Base-by-base conservation (phyloP, 2,329 filamentous ascomycete species). In the Cordyceps tenuipes region DNA sequence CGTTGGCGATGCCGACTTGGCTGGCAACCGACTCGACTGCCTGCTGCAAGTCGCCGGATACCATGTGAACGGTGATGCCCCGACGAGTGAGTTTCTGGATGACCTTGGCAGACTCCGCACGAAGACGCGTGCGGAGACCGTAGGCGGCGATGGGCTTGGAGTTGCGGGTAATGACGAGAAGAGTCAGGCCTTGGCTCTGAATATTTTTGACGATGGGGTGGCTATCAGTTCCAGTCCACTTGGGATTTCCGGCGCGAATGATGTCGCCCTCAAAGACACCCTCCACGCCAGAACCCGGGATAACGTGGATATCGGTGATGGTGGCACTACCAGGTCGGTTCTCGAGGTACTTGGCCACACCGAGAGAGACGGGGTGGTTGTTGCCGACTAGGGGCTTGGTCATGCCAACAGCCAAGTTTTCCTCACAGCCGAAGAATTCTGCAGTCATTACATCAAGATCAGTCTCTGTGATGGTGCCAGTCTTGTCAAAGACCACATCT, bases 401-500 rank as follows among this genome's bases (percentile, higher is more conserved):
- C 7, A 69, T 64, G 12, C 68, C 66, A 17, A 64, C 61, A 19
- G 63, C 67, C 39, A 67, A 61, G 29, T 3, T 29, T n/a, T 67
- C 63, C 17, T 65, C 57, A 54, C 60, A 26, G n/a, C 59, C 61
- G 36, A 68, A 57, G 8, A 62, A 63, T 15, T 69, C 60, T 19
- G 66, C 61, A 17, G 64, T 62, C 15, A 66, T 47, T 26, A 72
- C 69, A 19, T 68, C 66, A 10, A 73, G 66, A 15, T 75, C 71
- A 0, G 77, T 81, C 29, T 74, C 71, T 0, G 83, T 86, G 23
- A 87, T 70, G 0, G 83, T 87, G 0, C 85, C 84, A 0, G 84
- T 87, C 71, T 87, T 88, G 73, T 87, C 83, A 62, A 88, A 84
- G 1, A 87, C 75, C 3, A 85, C 74, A 64, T 84, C 78, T 0